Percentiles rank a stretch among this genome's conserved stretches.
These are phyloP conservation scores for Imleria badia DNA, from an alignment of 768 basidiomycete species.

Conservation along the genomic window DNA sequence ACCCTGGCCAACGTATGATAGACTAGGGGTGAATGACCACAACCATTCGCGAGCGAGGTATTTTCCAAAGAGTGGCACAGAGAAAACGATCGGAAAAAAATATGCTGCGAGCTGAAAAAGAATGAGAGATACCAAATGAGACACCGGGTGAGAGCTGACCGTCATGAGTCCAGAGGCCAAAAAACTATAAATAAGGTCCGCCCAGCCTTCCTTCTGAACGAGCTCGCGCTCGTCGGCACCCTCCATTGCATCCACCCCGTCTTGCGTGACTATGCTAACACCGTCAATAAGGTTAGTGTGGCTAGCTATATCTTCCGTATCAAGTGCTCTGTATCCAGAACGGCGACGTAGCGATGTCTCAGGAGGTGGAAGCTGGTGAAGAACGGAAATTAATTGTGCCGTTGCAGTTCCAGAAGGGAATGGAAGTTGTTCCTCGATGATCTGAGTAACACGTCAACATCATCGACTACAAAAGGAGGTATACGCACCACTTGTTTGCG, in stretches of 20 bases:
- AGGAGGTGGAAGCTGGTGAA: constrained; percentile 75
- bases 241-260: constrained; percentile 30
- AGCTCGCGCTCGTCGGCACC: constrained; percentile 41
- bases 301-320: constrained; percentile 34
- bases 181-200: constrained; percentile 77
- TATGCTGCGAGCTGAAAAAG: constrained; percentile 70
- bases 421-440: constrained; percentile 89
- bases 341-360: constrained; percentile 55
- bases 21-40: constrained; percentile 90
- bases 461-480: background rate
- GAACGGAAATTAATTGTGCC: constrained; percentile 88
- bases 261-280: constrained; percentile 8
- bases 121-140: background rate
- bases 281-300: constrained; percentile 2
- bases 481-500: constrained; percentile 85
- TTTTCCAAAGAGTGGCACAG: constrained; percentile 81
- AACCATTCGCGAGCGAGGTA: constrained; percentile 86
- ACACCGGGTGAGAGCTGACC: constrained; percentile 43
- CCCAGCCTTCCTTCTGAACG: constrained; percentile 73
- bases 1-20: constrained; percentile 93
- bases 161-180: constrained; percentile 70
- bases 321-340: constrained; percentile 49
- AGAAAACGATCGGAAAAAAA: constrained; percentile 86
- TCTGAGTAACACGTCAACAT: constrained; percentile 42
- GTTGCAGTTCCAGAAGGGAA: constrained; percentile 98